Conservation (phyloP, 306 rosid genomes). For the Parietaria judaica region DNA sequence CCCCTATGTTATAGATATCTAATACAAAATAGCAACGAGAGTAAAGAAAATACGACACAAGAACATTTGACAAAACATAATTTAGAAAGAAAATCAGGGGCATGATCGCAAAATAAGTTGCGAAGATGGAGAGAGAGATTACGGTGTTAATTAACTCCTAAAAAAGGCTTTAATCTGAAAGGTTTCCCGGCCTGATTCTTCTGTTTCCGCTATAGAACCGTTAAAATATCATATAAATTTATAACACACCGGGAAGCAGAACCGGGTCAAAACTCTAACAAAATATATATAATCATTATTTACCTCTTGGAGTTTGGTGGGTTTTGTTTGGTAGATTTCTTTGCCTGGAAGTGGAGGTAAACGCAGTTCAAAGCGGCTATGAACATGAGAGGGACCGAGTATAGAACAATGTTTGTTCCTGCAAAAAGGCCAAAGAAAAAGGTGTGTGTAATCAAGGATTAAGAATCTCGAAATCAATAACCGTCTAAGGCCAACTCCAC, state of each 20-base stretch:
- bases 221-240: neutral
- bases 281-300: neutral
- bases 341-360: slow-evolving; percentile 44
- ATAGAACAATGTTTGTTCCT: slow-evolving; percentile 52
- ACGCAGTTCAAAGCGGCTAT: slow-evolving; percentile 44
- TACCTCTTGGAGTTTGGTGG: neutral
- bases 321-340: neutral
- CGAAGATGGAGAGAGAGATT: too few species aligned
- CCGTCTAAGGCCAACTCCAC: too few species aligned
- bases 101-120: too few species aligned
- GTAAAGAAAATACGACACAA: slow-evolving; percentile 6
- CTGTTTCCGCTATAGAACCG: too few species aligned
- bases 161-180: too few species aligned
- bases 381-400: slow-evolving; percentile 53
- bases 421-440: neutral
- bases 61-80: too few species aligned
- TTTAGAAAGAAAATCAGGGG: too few species aligned
- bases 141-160: too few species aligned
- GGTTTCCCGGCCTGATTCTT: too few species aligned
- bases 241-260: neutral
- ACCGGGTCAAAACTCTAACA: slow-evolving; percentile 9
- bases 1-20: too few species aligned
- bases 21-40: too few species aligned
- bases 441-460: neutral
- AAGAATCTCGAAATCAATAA: neutral